Evolutionary conservation across 345 rosid species (phyloP).

Genomic region (Citrus cavaleriei): DNA sequence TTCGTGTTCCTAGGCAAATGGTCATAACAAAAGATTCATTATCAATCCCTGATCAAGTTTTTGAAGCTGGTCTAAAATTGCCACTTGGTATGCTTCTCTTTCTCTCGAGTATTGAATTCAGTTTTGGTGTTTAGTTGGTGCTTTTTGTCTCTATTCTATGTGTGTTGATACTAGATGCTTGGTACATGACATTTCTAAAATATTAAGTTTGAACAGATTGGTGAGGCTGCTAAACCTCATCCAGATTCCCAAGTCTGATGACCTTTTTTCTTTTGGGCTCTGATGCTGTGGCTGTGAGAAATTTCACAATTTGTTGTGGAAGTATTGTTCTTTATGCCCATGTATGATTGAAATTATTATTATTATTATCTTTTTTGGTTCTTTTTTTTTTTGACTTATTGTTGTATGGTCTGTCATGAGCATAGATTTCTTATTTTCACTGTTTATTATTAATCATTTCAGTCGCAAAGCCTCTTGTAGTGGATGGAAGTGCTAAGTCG

Average conservation of each 20-base stretch:
- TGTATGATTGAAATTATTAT: not conserved
- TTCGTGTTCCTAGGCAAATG: conserved; percentile 74
- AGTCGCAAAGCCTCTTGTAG: conserved; percentile 91
- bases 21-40: conserved; percentile 56
- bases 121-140: not conserved
- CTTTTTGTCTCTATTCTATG: not conserved
- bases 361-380: not conserved
- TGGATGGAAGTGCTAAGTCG: conserved; percentile 90
- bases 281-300: not conserved
- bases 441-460: conserved; percentile 18
- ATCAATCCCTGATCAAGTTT: conserved; percentile 55
- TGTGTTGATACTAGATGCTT: not conserved
- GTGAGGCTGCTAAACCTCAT: not conserved
- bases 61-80: conserved; percentile 62
- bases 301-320: not conserved
- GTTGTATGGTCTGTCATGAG: not conserved
- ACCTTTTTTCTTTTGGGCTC: not conserved
- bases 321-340: not conserved
- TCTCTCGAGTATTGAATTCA: not conserved
- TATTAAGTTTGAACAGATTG: not conserved
- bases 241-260: not conserved
- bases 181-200: not conserved
- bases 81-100: conserved; percentile 59
- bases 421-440: not conserved
- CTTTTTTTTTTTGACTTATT: not conserved